Evolutionary conservation across 1,284 basidiomycete genomes (phyloP).

Genomic region (Sanguinoderma infundibulare): DNA sequence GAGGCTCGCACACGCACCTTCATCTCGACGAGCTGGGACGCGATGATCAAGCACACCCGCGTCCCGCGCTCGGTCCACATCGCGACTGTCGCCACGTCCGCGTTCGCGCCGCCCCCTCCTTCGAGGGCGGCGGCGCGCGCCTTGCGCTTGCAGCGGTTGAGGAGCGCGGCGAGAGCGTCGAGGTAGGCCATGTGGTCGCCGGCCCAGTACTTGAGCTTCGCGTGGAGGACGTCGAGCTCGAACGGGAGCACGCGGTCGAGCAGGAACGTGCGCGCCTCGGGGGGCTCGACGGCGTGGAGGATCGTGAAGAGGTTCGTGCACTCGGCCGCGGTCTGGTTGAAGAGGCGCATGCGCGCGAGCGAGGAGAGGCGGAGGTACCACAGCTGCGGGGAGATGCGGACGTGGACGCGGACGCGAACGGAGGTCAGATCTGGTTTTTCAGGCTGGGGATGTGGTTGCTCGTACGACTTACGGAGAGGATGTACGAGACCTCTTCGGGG

Average conservation of each 20-base stretch:
- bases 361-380: conserved; percentile 83
- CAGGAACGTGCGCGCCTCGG: conserved; percentile 51
- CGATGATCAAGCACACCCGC: conserved; percentile 70
- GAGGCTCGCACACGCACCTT: conserved; percentile 33
- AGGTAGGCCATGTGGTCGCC: conserved; percentile 77
- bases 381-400: conserved; percentile 46
- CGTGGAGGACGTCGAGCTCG: conserved; percentile 77
- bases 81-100: conserved; percentile 47
- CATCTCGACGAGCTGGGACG: conserved; percentile 74
- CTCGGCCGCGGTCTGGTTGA: conserved; percentile 81
- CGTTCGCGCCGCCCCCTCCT: conserved; percentile 22
- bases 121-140: conserved; percentile 41
- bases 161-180: conserved; percentile 77
- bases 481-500: conserved; percentile 64
- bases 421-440: not conserved
- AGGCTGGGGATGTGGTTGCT: not conserved
- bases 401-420: not conserved
- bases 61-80: conserved; percentile 84
- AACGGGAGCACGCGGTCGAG: conserved; percentile 73
- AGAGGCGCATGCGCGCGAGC: conserved; percentile 77
- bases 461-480: conserved; percentile 62
- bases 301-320: conserved; percentile 80
- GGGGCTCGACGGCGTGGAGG: conserved; percentile 60
- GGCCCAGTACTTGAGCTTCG: conserved; percentile 74
- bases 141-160: conserved; percentile 74